Evolutionary conservation across 2,329 filamentous ascomycete genomes (phyloP), one percentile per base, ranked within the genome.

Genomic region (Botrytis galanthina): DNA sequence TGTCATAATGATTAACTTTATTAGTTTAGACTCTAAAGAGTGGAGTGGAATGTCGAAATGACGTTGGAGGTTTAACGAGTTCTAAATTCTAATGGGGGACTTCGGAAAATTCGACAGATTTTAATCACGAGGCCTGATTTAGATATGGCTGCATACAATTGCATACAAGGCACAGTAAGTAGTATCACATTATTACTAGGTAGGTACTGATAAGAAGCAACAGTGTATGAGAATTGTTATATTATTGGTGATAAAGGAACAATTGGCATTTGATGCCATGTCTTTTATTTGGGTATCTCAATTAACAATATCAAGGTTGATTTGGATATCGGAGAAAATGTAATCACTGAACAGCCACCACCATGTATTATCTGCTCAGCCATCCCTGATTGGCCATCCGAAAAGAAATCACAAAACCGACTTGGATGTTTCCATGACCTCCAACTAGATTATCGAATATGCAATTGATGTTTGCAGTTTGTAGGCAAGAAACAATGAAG

Each of bases 81-180:
- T 26, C 18, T n/a, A n/a, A n/a, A 10, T 37, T 12, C 37, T 29
- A 29, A 57, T 29, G 51, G 51, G 51, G 16, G 60, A 14, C 60
- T n/a, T 10, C 35, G 37, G 22, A 62, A 20, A 16, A 35, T 39
- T 54, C 26, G 48, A 54, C 26, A 54, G 48, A 54, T 54, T 54
- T 60, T 46, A 39, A 71, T 71, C 69, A 71, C 71, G 51, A 42
- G 71, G 44, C 67, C 70, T 5, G n/a, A 59, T 39, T 72, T 66
- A 32, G 61, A 72, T 67, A 54, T 46, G 51, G 44, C 37, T 69
- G 71, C 71, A 60, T 72, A 60, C 26, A 18, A 26, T 37, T 61
- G 71, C 62, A 60, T 42, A 60, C 59, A 32, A 32, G 51, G 51
- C 32, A 51, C 22, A 68, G 26, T 20, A 44, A 72, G 22, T 18